A percentile compares a stretch with the other conserved stretches of the same genome.
These are phyloP conservation scores for Colletotrichum orchidophilum DNA, from an alignment of 2,329 filamentous ascomycete species.

Conservation along the genomic window DNA sequence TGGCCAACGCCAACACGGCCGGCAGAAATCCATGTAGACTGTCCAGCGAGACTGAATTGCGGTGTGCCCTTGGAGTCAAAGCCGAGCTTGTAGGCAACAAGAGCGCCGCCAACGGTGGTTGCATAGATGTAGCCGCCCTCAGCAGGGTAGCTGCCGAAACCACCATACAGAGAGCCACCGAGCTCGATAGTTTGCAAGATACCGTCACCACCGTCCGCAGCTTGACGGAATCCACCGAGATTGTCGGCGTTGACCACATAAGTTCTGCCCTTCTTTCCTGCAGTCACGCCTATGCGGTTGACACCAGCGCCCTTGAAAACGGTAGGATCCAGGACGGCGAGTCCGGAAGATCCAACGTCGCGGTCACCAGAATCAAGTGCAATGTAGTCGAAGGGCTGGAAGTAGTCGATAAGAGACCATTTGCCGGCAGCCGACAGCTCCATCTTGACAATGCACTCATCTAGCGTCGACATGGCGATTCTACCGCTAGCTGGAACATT, in stretches of 20 bases:
- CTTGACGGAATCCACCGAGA: conserved; percentile 51
- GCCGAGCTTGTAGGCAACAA: conserved; percentile 34
- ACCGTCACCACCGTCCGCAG: conserved; percentile 45
- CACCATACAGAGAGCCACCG: conserved; percentile 46
- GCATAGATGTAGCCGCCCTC: conserved; percentile 54
- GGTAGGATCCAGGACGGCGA: conserved; percentile 45
- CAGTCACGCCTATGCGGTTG: conserved; percentile 46
- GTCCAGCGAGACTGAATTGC: conserved; percentile 44
- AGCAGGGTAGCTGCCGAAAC: conserved; percentile 49
- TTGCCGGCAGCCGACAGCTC: conserved; percentile 37
- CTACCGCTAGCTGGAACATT: conserved; percentile 46
- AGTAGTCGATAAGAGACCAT: conserved; percentile 46
- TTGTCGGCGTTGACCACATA: conserved; percentile 52
- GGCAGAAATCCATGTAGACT: conserved; percentile 38
- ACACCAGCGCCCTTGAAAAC: conserved; percentile 47
- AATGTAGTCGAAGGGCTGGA: conserved; percentile 52
- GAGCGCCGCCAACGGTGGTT: conserved; percentile 39
- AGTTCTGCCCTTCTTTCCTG: conserved; percentile 50
- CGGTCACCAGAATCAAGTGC: conserved; percentile 49
- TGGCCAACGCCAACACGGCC: conserved; percentile 43
- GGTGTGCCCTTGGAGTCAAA: conserved; percentile 38
- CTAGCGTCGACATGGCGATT: conserved; percentile 43
- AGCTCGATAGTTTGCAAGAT: conserved; percentile 47
- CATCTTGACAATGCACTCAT: conserved; percentile 45
- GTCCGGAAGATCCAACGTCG: conserved; percentile 49